phyloP scores from a whole-genome alignment of 2,329 filamentous ascomycete genomes.

The Talaromyces sp. region DNA sequence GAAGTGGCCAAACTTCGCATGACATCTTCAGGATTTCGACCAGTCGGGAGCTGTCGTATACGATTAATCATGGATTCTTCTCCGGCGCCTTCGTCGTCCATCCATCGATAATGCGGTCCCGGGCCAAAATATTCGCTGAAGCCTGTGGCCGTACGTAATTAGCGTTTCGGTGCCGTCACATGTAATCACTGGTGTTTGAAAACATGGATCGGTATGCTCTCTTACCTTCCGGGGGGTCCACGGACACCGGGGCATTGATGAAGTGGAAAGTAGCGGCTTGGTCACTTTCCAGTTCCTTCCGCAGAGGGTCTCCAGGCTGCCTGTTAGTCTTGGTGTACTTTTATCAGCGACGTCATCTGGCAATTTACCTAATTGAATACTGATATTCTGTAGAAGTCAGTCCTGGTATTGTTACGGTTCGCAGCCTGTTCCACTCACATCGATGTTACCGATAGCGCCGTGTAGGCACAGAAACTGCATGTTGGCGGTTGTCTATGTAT shows the following conservation, averaged over 20 bases:
- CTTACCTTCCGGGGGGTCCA: slow-evolving; percentile 20
- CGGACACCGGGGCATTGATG: slow-evolving; percentile 8
- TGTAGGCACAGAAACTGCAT: slow-evolving; percentile 30
- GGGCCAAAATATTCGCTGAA: slow-evolving; percentile 14
- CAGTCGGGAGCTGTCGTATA: slow-evolving; percentile 17
- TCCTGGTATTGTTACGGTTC: not conserved
- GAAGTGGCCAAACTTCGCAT: slow-evolving; percentile 18
- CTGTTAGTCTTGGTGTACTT: not conserved
- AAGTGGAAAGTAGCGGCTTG: slow-evolving; percentile 8
- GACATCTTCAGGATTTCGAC: slow-evolving; percentile 19
- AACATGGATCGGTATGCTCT: slow-evolving; percentile 16
- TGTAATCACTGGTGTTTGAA: not conserved
- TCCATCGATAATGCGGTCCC: slow-evolving; percentile 15
- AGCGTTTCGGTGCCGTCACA: not conserved
- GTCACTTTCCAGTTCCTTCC: slow-evolving; percentile 10
- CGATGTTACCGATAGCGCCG: slow-evolving; percentile 28
- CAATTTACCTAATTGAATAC: slow-evolving; percentile 9
- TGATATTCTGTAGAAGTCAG: slow-evolving; percentile 11
- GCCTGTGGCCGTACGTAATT: not conserved
- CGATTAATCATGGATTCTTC: slow-evolving; percentile 12
- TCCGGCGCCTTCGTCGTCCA: slow-evolving; percentile 11
- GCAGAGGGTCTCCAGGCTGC: not conserved
- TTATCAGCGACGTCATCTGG: not conserved
- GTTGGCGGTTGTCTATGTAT: not conserved
- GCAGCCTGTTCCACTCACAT: slow-evolving; percentile 21